These are phyloP conservation scores for Chamaenerion angustifolium DNA, from an alignment of 345 rosid genomes.

Conservation along the genomic window DNA sequence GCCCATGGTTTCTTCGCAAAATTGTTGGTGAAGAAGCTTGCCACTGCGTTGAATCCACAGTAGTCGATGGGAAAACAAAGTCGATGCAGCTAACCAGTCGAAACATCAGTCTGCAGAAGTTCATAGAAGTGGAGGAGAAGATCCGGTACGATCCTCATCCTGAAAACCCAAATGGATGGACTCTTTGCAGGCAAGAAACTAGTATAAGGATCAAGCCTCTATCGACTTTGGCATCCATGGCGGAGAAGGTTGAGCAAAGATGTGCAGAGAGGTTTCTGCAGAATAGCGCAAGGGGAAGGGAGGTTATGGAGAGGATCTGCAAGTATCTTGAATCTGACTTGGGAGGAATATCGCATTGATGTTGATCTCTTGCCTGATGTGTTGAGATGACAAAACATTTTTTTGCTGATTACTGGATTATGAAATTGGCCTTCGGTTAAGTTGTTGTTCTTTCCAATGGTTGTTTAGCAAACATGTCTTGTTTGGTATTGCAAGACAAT, in stretches of 20 bases:
- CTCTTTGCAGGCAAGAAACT: slow-evolving; percentile 79
- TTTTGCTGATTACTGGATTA: too few relatives aligned
- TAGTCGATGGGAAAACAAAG: slow-evolving; percentile 53
- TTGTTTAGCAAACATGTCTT: too few relatives aligned
- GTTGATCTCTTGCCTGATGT: too few relatives aligned
- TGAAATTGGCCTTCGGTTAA: too few relatives aligned
- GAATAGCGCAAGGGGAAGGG: slow-evolving; percentile 84
- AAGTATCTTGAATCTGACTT: slow-evolving; percentile 91
- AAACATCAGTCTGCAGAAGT: slow-evolving; percentile 81
- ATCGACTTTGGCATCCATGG: slow-evolving; percentile 90
- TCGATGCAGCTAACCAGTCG: slow-evolving; percentile 85
- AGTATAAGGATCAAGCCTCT: slow-evolving; percentile 79
- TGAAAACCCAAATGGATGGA: slow-evolving; percentile 69
- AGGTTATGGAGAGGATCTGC: slow-evolving; percentile 96
- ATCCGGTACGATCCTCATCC: slow-evolving; percentile 83
- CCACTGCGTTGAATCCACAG: slow-evolving; percentile 81
- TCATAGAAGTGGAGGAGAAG: slow-evolving; percentile 83
- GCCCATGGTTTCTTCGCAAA: slow-evolving; percentile 82
- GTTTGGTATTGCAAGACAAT: too few relatives aligned
- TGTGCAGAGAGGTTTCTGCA: slow-evolving; percentile 91
- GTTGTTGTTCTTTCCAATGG: too few relatives aligned
- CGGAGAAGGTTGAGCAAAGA: slow-evolving; percentile 85
- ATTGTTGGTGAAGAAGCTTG: slow-evolving; percentile 89
- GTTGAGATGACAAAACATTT: too few relatives aligned
- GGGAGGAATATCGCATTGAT: slow-evolving; percentile 34